A percentile compares a stretch with the other conserved stretches of the same genome.
Evolutionary conservation across 2,329 filamentous ascomycete genomes (phyloP).

Genomic region (Neopestalotiopsis sp.): DNA sequence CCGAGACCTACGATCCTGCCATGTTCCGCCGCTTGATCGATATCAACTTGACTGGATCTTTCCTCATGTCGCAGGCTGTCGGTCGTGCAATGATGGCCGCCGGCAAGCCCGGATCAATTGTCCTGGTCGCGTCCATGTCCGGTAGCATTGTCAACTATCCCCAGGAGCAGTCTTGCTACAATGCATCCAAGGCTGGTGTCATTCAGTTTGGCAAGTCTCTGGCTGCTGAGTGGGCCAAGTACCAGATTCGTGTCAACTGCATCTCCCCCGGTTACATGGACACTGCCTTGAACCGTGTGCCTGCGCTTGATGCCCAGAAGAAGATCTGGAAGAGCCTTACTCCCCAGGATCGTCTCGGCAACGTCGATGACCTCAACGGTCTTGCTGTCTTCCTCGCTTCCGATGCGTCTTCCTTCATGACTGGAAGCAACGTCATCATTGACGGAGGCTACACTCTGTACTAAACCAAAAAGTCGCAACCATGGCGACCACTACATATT

Average conservation of each 20-base stretch:
- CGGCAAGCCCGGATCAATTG: conserved; percentile 73
- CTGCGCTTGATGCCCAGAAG: conserved; percentile 80
- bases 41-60: conserved; percentile 82
- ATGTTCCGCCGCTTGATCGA: conserved; percentile 82
- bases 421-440: conserved; percentile 74
- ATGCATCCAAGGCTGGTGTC: conserved; percentile 82
- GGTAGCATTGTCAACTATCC: conserved; percentile 86
- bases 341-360: conserved; percentile 74
- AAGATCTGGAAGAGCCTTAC: conserved; percentile 79
- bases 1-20: conserved; percentile 75
- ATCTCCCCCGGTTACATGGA: conserved; percentile 89
- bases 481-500: neutral
- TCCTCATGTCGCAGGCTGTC: conserved; percentile 77
- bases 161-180: conserved; percentile 84
- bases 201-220: conserved; percentile 81
- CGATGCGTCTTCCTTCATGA: conserved; percentile 78
- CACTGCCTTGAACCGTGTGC: conserved; percentile 80
- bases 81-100: conserved; percentile 76
- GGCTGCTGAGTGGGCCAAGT: conserved; percentile 83
- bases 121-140: conserved; percentile 82
- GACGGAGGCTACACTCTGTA: conserved; percentile 74
- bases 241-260: conserved; percentile 82
- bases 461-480: conserved; percentile 39
- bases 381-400: conserved; percentile 78
- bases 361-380: conserved; percentile 78